Conservation (phyloP, 2,329 filamentous ascomycete genomes). For the Zasmidium cellare region DNA sequence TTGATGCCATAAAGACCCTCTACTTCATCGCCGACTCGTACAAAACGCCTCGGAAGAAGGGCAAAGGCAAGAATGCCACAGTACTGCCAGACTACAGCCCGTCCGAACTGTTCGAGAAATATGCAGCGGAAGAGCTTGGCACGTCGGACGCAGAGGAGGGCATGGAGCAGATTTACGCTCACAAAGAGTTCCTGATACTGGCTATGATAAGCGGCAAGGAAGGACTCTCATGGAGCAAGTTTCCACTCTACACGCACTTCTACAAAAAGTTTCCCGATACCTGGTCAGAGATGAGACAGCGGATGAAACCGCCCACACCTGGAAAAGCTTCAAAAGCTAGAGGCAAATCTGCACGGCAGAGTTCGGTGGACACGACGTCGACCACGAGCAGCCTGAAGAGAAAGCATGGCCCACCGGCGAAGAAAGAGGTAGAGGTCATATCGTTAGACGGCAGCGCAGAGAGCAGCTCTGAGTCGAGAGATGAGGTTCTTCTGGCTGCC, state of each 20-base stretch:
- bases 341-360: constrained; percentile 9
- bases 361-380: constrained; percentile 17
- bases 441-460: constrained; percentile 24
- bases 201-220: constrained; percentile 47
- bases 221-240: constrained; percentile 45
- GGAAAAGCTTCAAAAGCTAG: background rate
- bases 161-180: constrained; percentile 26
- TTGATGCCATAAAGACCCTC: constrained; percentile 63
- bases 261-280: constrained; percentile 37
- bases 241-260: constrained; percentile 44
- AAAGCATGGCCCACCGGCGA: constrained; percentile 21
- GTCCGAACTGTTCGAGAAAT: constrained; percentile 41
- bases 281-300: constrained; percentile 13
- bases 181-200: constrained; percentile 45
- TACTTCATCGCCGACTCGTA: constrained; percentile 64
- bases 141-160: constrained; percentile 27
- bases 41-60: constrained; percentile 28
- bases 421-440: constrained; percentile 17
- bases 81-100: constrained; percentile 34
- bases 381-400: constrained; percentile 25
- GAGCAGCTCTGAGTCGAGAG: background rate
- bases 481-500: background rate
- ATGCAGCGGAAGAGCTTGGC: constrained; percentile 24
- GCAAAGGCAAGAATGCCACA: constrained; percentile 37
- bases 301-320: constrained; percentile 6